Percentiles rank a stretch among this genome's conserved stretches.
These are phyloP conservation scores for Trichophyton benhamiae DNA, from an alignment of 2,329 filamentous ascomycete genomes.

Conservation along the genomic window DNA sequence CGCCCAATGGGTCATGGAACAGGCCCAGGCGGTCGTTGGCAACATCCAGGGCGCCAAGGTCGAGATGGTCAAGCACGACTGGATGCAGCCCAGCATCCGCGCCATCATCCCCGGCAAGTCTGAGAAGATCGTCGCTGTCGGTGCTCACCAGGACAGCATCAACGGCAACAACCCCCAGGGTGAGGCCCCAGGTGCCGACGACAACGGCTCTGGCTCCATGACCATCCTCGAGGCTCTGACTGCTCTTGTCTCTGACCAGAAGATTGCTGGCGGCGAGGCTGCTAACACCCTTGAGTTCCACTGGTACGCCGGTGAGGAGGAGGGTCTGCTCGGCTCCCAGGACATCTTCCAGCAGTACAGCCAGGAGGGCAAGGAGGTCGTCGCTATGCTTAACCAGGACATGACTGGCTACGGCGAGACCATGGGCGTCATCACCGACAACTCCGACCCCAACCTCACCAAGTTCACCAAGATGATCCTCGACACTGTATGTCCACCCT, in stretches of 20 bases:
- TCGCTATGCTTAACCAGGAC: slow-evolving; percentile 96
- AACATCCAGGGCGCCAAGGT: slow-evolving; percentile 53
- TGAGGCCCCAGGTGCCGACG: slow-evolving; percentile 83
- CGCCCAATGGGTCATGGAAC: slow-evolving; percentile 64
- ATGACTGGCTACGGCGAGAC: slow-evolving; percentile 86
- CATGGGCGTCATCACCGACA: slow-evolving; percentile 84
- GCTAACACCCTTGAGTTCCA: slow-evolving; percentile 84
- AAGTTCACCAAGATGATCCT: slow-evolving; percentile 84
- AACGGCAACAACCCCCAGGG: slow-evolving; percentile 79
- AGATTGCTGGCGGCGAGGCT: slow-evolving; percentile 57
- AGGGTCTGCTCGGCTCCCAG: slow-evolving; percentile 74
- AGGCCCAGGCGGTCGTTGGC: slow-evolving; percentile 57
- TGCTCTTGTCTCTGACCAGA: slow-evolving; percentile 60
- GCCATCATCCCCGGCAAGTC: slow-evolving; percentile 78
- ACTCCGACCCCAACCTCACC: slow-evolving; percentile 69
- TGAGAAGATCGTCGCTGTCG: slow-evolving; percentile 74
- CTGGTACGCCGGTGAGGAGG: slow-evolving; percentile 41
- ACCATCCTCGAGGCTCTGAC: slow-evolving; percentile 88
- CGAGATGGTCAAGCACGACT: slow-evolving; percentile 64
- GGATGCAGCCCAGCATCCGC: slow-evolving; percentile 85
- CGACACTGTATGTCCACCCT: slow-evolving; percentile 40
- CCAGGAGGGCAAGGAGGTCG: slow-evolving; percentile 59
- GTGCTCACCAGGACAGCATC: slow-evolving; percentile 89
- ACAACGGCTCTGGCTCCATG: slow-evolving; percentile 84
- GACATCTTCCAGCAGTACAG: slow-evolving; percentile 78